Base-by-base conservation (phyloP, 176 grass and related monocot genomes). In the Stipa capillata region DNA sequence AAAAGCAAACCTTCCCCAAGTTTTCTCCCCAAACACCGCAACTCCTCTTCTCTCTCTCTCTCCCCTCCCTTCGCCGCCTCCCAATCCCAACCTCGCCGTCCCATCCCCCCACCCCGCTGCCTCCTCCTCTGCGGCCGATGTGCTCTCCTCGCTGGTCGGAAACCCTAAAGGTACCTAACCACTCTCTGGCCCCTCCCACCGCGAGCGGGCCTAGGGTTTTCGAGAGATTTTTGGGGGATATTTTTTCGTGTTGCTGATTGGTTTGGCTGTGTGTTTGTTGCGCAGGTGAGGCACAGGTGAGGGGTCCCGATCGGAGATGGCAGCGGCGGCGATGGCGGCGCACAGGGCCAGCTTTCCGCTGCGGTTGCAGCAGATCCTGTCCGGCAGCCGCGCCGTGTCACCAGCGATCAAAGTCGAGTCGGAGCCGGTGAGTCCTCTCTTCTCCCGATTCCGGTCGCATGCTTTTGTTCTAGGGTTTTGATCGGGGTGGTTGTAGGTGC, bases 341-440 rank as follows among this genome's bases (percentile, higher is more conserved):
- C 85, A 90, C 79, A 80, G 92, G 88, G 89, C 92, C 69, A 89
- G 84, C 84, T 94, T 99, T 60, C 92, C 96, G 32, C 81, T 95
- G 77, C 92, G 96, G 45, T 88, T 95, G 82, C 96, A 99, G 81
- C 96, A 95, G 84, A 90, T 99, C 83, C 79, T 99, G 36, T 87
- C 92, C 11, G 92, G 92, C 10, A 91, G 92, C 72, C 87, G 88
- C 59, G 73, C 88, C 25, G 73, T 87, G 58, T 83, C 90, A 13
- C 96, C 96, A 45, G 81, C 90, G 43, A 91, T 95, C 45, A 99
- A 91, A 84, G 83, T 95, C 79, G 96, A 99, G 78, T 85, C 90
- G 20, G 96, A 95, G 71, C 78, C 92, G 67, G 96, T 99, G 85
- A 93, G 92, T 73, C 58, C 16, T 61, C 69, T 1, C 8, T 35